phyloP scores from a whole-genome alignment of 1,139 yeast species.

The Hansenula sp. region DNA sequence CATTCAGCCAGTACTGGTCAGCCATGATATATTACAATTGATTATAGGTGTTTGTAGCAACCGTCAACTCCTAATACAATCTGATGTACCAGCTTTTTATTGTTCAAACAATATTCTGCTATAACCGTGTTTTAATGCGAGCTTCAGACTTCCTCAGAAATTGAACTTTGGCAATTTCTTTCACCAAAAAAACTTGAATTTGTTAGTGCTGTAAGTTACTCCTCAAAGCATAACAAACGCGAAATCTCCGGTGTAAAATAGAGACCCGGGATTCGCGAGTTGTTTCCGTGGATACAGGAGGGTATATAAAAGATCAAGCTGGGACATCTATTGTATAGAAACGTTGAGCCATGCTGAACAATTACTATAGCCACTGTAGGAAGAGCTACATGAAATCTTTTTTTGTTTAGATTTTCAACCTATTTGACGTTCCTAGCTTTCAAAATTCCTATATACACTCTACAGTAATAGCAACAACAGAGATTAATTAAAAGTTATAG shows the following conservation, averaged over 20 bases:
- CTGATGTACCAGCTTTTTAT: background rate
- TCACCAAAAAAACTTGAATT: background rate
- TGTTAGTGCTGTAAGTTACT: slow-evolving; percentile 5
- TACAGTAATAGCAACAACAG: no score
- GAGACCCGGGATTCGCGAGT: background rate
- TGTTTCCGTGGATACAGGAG: background rate
- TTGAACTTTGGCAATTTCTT: background rate
- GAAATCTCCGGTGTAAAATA: background rate
- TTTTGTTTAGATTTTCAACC: no score
- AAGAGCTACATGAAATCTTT: no score
- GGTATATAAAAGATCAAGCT: no score
- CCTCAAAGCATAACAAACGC: background rate
- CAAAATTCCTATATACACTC: no score
- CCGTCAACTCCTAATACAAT: background rate
- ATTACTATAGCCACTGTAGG: no score
- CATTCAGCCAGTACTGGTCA: slow-evolving; percentile 24
- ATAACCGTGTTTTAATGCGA: slow-evolving; percentile 3
- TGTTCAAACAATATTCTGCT: background rate
- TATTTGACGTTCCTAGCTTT: no score
- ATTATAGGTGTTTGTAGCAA: background rate
- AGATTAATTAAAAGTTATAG: background rate
- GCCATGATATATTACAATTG: slow-evolving; percentile 11
- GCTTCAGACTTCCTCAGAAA: background rate
- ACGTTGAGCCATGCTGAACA: no score
- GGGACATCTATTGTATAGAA: no score